Evolutionary conservation across 768 basidiomycete species (phyloP), one percentile per base, ranked within the genome.

Genomic region (Boletus barrowsii): DNA sequence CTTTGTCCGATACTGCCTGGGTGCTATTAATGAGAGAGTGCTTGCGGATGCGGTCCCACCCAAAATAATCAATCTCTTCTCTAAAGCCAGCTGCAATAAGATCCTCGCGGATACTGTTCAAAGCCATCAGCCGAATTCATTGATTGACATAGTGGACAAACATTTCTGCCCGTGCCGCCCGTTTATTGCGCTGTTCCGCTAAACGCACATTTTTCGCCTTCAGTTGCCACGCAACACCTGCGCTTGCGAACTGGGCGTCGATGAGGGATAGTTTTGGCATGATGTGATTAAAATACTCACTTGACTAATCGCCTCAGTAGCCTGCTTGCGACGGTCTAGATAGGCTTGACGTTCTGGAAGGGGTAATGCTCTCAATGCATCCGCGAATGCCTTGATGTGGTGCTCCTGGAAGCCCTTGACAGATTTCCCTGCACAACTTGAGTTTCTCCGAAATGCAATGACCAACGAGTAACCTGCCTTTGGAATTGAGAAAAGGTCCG

Each of bases 11-110:
- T 18, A 68, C 40, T 41, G 49, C 24, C 24, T 61, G 70, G 5
- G 67, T 59, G 42, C 29, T 62, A 41, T 55, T 66, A 41, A 72
- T 69, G 32, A 68, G 49, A 14, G 64, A 52, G 50, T 70, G 70
- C 36, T 55, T 64, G 56, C 66, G 58, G 17, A 69, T 62, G 22
- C 66, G 71, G 22, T 68, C 64, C 68, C 68, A 72, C 22, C 64
- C 64, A 53, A 70, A 66, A 58, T 61, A 39, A 40, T 66, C 59
- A 4, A 69, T 64, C 41, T 72, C 68, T 39, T 68, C 60, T 48
- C 32, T 30, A 26, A 70, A 69, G 8, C 64, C 64, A 18, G 49
- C 15, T 18, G 56, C 41, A 15, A 62, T 32, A 33, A 69, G 60
- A 46, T 26, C 39, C 15, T 58, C 49, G 33, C 22, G 58, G 15